phyloP scores from a whole-genome alignment of 1,284 basidiomycete genomes.

The Gomphus bonarii region DNA sequence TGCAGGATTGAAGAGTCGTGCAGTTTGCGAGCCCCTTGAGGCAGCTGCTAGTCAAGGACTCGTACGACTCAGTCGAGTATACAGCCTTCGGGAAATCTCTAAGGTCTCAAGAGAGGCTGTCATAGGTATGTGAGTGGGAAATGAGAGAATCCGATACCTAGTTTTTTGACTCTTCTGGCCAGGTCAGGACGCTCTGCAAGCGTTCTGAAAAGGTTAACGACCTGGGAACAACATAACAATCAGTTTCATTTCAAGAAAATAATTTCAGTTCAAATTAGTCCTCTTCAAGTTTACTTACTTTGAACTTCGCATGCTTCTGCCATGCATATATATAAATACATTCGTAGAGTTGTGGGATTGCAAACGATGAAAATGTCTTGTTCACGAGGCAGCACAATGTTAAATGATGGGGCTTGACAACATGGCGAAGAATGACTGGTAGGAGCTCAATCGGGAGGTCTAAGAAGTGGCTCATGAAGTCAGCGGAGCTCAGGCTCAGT shows the following conservation, averaged over 20 bases:
- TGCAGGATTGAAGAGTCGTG: constrained; percentile 44
- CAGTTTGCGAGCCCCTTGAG: constrained; percentile 47
- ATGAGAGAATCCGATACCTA: constrained; percentile 30
- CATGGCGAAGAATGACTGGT: constrained; percentile 37
- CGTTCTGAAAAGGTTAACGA: constrained; percentile 42
- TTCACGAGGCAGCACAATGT: constrained; percentile 43
- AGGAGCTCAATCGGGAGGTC: constrained; percentile 54
- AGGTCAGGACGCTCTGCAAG: constrained; percentile 36
- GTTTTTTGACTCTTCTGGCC: constrained; percentile 39
- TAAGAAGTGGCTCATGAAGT: constrained; percentile 21
- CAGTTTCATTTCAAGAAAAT: neutral
- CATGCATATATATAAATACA: constrained; percentile 51
- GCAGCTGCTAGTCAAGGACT: constrained; percentile 30
- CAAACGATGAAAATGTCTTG: constrained; percentile 38
- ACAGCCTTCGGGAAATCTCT: constrained; percentile 52
- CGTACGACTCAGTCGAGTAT: constrained; percentile 18
- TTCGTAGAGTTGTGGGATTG: constrained; percentile 40
- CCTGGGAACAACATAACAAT: constrained; percentile 24
- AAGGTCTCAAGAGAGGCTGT: constrained; percentile 34
- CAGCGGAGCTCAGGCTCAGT: too few relatives aligned
- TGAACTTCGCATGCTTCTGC: constrained; percentile 50
- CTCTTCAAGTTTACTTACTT: constrained; percentile 26
- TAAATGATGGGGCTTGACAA: constrained; percentile 43
- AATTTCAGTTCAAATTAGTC: neutral
- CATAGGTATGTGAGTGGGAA: neutral